Percentiles rank a stretch among this genome's conserved stretches.
phyloP scores from a whole-genome alignment of 148 eudicot species.

The Gaultheria prostrata region DNA sequence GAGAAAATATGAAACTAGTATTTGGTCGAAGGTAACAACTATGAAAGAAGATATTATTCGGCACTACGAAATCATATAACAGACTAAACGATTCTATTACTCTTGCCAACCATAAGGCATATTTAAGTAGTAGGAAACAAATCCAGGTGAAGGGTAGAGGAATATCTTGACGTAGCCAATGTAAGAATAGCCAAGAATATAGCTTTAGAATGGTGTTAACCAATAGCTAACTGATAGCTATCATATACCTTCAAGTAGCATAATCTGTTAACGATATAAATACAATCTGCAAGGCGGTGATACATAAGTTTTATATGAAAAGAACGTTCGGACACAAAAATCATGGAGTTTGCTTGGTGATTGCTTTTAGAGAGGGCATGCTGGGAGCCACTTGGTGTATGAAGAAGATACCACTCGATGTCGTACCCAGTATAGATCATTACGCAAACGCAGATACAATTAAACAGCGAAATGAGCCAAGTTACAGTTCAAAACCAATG shows the following conservation, averaged over 20 bases:
- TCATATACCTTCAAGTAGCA: background rate
- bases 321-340: background rate
- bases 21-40: background rate
- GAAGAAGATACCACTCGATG: background rate
- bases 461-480: background rate
- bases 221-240: background rate
- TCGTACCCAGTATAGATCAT: background rate
- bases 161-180: background rate
- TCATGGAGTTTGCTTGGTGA: background rate
- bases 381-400: background rate
- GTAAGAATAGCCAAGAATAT: background rate
- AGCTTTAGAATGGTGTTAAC: background rate
- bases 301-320: background rate
- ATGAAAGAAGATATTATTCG: background rate
- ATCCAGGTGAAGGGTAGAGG: background rate
- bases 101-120: background rate
- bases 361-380: background rate
- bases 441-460: background rate
- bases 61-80: background rate
- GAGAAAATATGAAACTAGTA: background rate
- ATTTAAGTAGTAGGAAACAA: background rate
- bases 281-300: background rate
- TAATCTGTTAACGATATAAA: background rate
- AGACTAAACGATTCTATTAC: background rate
- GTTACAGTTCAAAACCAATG: too few relatives aligned